phyloP scores from a whole-genome alignment of 108 stramenopile genomes.

The Ochromonas danica region DNA sequence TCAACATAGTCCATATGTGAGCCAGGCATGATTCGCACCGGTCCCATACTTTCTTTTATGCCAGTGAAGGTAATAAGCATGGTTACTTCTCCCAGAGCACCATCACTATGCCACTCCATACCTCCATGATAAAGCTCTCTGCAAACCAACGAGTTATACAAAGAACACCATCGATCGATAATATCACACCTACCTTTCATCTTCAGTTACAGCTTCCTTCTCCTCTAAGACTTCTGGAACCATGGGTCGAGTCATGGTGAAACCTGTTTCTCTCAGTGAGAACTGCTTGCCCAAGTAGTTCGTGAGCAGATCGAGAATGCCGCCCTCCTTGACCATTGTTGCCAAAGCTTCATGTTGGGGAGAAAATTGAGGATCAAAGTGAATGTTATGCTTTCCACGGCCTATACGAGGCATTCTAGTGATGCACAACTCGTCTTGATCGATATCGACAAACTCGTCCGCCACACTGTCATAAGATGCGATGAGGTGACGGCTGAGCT shows the following conservation, averaged over 20 bases:
- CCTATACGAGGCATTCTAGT: neutral
- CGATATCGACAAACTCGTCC: neutral
- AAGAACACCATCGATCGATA: too few relatives aligned
- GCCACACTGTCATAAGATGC: neutral
- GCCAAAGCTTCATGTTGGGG: neutral
- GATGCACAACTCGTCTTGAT: neutral
- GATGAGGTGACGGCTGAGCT: too few relatives aligned
- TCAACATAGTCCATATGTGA: neutral
- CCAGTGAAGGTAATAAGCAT: neutral
- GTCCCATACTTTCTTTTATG: neutral
- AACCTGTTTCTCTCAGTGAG: neutral
- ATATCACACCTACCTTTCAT: neutral
- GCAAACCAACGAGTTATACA: neutral
- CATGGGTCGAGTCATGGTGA: conserved; percentile 3
- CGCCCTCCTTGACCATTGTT: neutral
- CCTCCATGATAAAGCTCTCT: neutral
- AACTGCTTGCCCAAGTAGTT: neutral
- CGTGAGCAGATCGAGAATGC: neutral
- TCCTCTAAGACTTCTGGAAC: too few relatives aligned
- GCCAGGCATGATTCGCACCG: neutral
- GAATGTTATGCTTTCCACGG: conserved; percentile 27
- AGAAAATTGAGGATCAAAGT: conserved; percentile 25
- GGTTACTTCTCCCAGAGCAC: conserved; percentile 3
- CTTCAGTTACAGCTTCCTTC: neutral
- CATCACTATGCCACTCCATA: conserved; percentile 30